These are phyloP conservation scores for Botryotinia convoluta DNA, from an alignment of 2,329 filamentous ascomycete genomes.

Conservation along the genomic window DNA sequence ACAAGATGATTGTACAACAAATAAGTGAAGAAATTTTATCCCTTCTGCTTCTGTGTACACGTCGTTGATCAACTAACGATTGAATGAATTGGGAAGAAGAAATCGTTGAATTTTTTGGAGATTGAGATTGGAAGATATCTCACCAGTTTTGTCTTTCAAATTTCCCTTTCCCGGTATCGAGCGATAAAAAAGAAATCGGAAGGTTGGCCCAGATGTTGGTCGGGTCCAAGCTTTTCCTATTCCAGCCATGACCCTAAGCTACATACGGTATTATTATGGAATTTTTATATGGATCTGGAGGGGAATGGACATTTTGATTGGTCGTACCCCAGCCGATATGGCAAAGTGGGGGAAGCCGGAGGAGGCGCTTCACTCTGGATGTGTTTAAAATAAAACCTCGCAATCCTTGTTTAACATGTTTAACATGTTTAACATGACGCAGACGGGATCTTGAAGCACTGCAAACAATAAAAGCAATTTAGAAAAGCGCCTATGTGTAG, in stretches of 20 bases:
- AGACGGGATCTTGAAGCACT: neutral
- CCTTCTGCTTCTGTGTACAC: neutral
- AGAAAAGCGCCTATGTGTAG: neutral
- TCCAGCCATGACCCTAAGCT: neutral
- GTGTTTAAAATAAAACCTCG: neutral
- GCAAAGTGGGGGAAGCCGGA: neutral
- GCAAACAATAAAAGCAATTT: neutral
- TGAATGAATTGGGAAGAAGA: neutral
- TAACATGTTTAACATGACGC: neutral
- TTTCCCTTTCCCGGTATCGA: neutral
- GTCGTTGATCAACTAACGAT: neutral
- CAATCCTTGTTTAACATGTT: neutral
- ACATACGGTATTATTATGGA: neutral
- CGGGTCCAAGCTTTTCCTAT: conserved; percentile 8
- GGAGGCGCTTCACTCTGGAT: neutral
- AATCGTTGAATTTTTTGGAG: neutral
- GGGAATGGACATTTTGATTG: neutral
- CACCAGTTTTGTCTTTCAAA: neutral
- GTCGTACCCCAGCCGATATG: neutral
- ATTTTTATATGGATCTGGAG: neutral
- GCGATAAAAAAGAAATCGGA: neutral
- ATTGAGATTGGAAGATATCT: neutral
- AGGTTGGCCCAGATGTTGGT: neutral
- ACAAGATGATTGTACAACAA: neutral
- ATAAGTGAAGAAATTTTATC: neutral